Base-by-base conservation (phyloP, 2,329 filamentous ascomycete genomes). In the Penicillium freii region DNA sequence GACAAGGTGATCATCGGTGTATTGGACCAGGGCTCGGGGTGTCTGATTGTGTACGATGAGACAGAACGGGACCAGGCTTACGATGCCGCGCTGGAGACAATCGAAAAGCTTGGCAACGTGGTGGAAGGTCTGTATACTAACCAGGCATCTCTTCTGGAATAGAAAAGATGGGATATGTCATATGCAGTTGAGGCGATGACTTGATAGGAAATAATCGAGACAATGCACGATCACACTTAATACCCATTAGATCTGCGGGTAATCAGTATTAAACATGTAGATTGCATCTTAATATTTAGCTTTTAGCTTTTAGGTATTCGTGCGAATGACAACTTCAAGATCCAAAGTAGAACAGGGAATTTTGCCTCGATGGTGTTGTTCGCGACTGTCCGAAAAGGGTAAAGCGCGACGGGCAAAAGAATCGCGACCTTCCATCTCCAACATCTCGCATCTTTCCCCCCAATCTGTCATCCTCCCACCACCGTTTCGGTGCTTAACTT, bases 1-100 rank as follows among this genome's bases (percentile, higher is more conserved):
- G 94, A 99, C 81, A 97, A 97, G 82, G 91, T 97, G 70, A 97
- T 99, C 72, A 91, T 97, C 66, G 94, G 95, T 58, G 94, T 99
- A 55, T 80, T 99, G 67, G 94, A 99, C 75, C 94, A 99, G 78
- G 94, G 94, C 49, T 91, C 92, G n/a, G 93, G 93, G 39, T 97
- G 95, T 76, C 83, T 99, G 73, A 96, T 97, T 76, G 91, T 99
- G 68, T 99, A 88, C 71, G 94, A 99, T 71, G 94, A 99, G 84
- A 91, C 90, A 15, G 88, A 95, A 74, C 85, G 92, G 64, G 94
- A 99, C 74, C 88, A 93, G 78, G 88, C 90, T 34, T 99, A 99
- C 73, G 94, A 97, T 75, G 89, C 92, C 13, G 95, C 95, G 4
- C 81, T 99, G 70, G 87, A 91, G 61, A 99, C 94, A 3, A 96